Evolutionary conservation across 306 rosid genomes (phyloP), one percentile per base, ranked within the genome.

Genomic region (Begonia masoniana): DNA sequence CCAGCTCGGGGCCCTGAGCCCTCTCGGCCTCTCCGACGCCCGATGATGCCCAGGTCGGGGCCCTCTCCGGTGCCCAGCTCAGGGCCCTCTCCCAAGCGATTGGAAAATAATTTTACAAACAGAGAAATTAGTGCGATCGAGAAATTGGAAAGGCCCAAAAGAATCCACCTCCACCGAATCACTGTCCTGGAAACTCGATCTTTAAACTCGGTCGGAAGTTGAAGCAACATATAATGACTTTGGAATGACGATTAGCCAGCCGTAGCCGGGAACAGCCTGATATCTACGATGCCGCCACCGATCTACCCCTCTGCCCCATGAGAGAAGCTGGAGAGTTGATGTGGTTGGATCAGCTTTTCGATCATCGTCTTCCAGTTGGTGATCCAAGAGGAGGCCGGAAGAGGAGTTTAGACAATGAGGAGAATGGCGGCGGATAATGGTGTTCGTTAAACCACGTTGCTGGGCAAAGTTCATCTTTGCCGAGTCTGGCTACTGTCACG

Each of bases 291-390:
- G 60, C 96, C 94, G 46, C 96, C 97, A 26, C 64, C 85, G 94
- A 19, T 94, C 85, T 62, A 88, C 80, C 51, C 97, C 94, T 60
- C 72, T 69, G 51, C 97, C 97, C 97, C 97, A 91, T 0, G 96
- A 85, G 66, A 85, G 79, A 7, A 91, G 63, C 52, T 91, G 94
- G 63, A 85, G 74, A 55, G 73, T 19, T 0, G 64, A 56, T 57
- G 70, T 54, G 58, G 55, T 62, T 17, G 51, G 36, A 31, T 68
- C 51, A 48, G 55, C 72, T 53, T 41, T 36, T 51, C 60, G 65
- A 59, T 39, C 19, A 3, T 58, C 43, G 51, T 63, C 51, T 63
- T 68, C 58, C 3, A 78, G 15, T 12, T 62, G 56, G 66, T 68
- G 76, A n/a, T 71, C 56, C 75, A 78, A 84, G 63, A 85, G 85